Base-by-base conservation (phyloP, 176 grass and related monocot genomes). In the Cenchrus fungigraminus region DNA sequence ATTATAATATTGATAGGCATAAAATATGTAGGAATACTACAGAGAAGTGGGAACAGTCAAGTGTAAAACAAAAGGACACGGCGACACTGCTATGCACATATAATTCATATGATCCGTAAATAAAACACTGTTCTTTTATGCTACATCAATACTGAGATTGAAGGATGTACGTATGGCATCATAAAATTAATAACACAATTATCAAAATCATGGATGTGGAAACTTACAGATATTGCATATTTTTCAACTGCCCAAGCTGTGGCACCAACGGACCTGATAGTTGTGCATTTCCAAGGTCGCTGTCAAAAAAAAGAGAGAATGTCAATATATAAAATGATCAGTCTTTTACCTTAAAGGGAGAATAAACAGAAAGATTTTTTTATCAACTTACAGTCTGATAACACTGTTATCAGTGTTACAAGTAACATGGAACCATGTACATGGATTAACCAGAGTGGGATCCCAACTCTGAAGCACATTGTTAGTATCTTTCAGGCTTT, bases 391-490 rank as follows among this genome's bases (percentile, higher is more conserved):
- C 94, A 96, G 89, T 96, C 94, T 89, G 79, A 91, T 96, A 54
- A 96, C 94, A 83, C 82, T 80, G 86, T 91, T 96, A 47, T 96
- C 87, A 15, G 20, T 31, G 77, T 93, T 92, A 77, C 94, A 96
- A 44, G 94, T 96, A 75, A 96, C 91, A 87, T 96, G 94, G 79
- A 96, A 96, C 94, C 91, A 96, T 80, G 94, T 96, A 78, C 94
- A 96, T 15, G 91, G 91, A 86, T 96, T 96, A 78, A 96, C 94
- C 43, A 96, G 84, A 52, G 94, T 91, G 51, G 91, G 59, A 87
- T 93, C 94, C 94, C 94, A 96, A 87, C 91, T 96, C 77, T 96
- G 91, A 32, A 96, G 78, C 57, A 96, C 94, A 72, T 82, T 96
- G 64, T 79, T 85, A 49, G 78, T 43, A 89, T 96, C 94, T 70